Base-by-base conservation (phyloP, 2,329 filamentous ascomycete genomes). In the Phialocephala subalpina region DNA sequence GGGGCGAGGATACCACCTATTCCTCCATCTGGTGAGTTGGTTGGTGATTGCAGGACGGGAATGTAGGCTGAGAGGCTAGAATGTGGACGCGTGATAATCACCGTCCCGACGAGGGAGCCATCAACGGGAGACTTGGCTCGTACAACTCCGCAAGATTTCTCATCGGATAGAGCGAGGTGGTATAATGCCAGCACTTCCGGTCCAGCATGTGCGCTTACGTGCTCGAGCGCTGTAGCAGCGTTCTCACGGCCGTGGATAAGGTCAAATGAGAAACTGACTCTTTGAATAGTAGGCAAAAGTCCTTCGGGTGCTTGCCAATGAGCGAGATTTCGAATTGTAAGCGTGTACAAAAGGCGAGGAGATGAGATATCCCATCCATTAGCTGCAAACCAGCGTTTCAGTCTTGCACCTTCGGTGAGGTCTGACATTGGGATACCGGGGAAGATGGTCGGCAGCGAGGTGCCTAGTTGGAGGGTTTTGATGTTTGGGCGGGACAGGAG, bases 331-430 rank as follows among this genome's bases (percentile, higher is more conserved):
- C 84, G 84, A 40, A 90, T 84, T 0, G 88, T 82, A 78, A 90
- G 86, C 68, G 85, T 90, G 77, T 87, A 90, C 0, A 91, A 84
- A 0, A 87, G 82, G 12, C 86, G 83, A 1, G 87, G 88, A 4
- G 88, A 80, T 0, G 86, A 84, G 2, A 86, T 90, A 73, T 97
- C 94, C 94, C 94, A 97, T 16, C 95, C 94, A 56, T 94, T 86
- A 70, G 90, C 92, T n/a, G 90, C 87, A 77, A 97, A 97, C 94
- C 94, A 98, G 53, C 92, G 88, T 70, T 85, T 87, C 3, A 76
- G 60, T 8, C 73, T 59, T 16, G 69, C 72, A 58, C 83, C 81
- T 68, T 85, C 82, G 4, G 85, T 82, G 1, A 85, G 87, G 0
- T 80, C 74, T 5, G 81, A 84, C n/a, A 85, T 88, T 0, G 94